Conservation (phyloP, 306 rosid genomes). For the Cajanus cajan region DNA sequence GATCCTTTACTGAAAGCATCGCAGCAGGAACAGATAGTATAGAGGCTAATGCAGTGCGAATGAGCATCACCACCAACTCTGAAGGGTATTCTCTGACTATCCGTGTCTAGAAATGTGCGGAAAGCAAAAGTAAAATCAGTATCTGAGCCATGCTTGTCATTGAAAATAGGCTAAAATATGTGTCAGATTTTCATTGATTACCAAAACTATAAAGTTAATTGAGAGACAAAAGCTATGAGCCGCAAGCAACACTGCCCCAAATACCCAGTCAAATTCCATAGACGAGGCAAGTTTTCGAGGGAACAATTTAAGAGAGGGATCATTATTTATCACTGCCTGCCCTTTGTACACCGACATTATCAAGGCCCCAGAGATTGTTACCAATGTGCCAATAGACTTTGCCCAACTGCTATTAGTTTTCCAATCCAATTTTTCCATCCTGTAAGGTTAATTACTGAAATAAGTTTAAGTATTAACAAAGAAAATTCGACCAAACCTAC, state of each 20-base stretch:
- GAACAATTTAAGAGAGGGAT: neutral
- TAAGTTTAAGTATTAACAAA: neutral
- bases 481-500: neutral
- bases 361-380: neutral
- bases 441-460: neutral
- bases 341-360: neutral
- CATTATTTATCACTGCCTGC: neutral
- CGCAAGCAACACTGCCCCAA: neutral
- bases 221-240: neutral
- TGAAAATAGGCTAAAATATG: neutral
- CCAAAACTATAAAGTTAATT: neutral
- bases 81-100: conserved; percentile 26
- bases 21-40: conserved; percentile 24
- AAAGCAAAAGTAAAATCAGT: neutral
- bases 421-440: neutral
- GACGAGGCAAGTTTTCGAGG: neutral
- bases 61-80: neutral
- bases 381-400: neutral
- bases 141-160: neutral
- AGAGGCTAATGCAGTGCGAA: neutral
- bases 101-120: too few relatives aligned
- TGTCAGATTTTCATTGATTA: neutral
- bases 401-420: neutral
- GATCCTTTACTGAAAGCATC: neutral
- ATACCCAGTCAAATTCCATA: neutral